A percentile compares a stretch with the other conserved stretches of the same genome.
Evolutionary conservation across 208 protist genomes (phyloP).

Genomic region (Tetramitus jugosus): DNA sequence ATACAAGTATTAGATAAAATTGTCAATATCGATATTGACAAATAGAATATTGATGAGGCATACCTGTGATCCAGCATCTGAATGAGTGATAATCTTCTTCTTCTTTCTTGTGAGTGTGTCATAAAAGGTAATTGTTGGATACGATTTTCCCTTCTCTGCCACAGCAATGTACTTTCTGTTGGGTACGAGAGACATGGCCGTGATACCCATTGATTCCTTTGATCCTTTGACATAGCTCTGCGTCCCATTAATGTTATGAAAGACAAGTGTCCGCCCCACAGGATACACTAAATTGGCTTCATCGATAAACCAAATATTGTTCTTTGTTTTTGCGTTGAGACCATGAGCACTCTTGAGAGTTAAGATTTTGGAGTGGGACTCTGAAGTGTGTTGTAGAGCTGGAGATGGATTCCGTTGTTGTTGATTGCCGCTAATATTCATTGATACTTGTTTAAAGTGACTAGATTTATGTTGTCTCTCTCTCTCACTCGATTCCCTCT

Average conservation of each 20-base stretch:
- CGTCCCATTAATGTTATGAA: conserved; percentile 64
- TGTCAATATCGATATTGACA: too few relatives aligned
- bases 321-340: conserved; percentile 51
- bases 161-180: conserved; percentile 88
- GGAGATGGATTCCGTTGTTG: too few relatives aligned
- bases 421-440: too few relatives aligned
- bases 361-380: background rate
- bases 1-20: too few relatives aligned
- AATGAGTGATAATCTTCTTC: conserved; percentile 63
- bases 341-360: conserved; percentile 55
- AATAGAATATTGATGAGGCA: too few relatives aligned
- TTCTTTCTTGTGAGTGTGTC: conserved; percentile 70
- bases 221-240: conserved; percentile 65
- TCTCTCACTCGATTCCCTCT: too few relatives aligned
- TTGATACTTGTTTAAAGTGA: too few relatives aligned
- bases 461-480: too few relatives aligned
- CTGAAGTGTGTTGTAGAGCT: too few relatives aligned
- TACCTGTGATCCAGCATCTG: conserved; percentile 61
- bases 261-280: conserved; percentile 59
- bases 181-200: conserved; percentile 68
- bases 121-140: conserved; percentile 64
- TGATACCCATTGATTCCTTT: conserved; percentile 64
- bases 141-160: conserved; percentile 60
- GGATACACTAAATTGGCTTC: conserved; percentile 73
- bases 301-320: conserved; percentile 63